Evolutionary conservation across 768 basidiomycete species (phyloP).

Genomic region (Russula brevipes): DNA sequence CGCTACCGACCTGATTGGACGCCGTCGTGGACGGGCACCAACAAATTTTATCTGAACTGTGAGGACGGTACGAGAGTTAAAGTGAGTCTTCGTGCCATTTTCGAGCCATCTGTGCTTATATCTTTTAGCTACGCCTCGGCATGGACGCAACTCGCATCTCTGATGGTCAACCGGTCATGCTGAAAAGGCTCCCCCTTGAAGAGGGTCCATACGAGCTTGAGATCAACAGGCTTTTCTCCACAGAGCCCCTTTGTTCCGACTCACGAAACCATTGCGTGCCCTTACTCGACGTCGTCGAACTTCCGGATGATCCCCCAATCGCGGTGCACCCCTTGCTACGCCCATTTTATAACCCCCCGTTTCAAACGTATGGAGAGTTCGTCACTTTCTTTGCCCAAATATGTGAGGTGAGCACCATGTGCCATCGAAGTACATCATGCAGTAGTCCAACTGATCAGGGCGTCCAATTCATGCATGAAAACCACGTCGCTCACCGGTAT

Average conservation of each 20-base stretch:
- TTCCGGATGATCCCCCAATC: conserved; percentile 23
- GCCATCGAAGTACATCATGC: neutral
- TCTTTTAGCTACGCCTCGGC: neutral
- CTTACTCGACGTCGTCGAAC: conserved; percentile 26
- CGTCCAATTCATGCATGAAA: conserved; percentile 18
- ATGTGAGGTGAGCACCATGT: conserved; percentile 31
- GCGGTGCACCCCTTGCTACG: conserved; percentile 36
- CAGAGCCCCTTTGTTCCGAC: conserved; percentile 25
- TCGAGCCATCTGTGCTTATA: neutral
- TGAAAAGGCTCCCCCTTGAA: neutral
- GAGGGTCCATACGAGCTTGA: conserved; percentile 11
- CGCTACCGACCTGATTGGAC: conserved; percentile 15
- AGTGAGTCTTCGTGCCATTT: neutral
- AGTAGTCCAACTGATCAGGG: neutral
- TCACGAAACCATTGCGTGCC: conserved; percentile 30
- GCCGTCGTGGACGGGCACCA: conserved; percentile 8
- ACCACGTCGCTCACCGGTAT: conserved; percentile 21
- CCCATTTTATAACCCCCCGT: conserved; percentile 28
- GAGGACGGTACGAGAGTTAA: conserved; percentile 14
- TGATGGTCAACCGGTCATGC: conserved; percentile 5
- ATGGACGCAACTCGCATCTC: conserved; percentile 21
- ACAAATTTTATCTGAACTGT: neutral
- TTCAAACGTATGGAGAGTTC: conserved; percentile 35
- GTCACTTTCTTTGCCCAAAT: conserved; percentile 33
- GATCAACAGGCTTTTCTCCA: conserved; percentile 11